phyloP scores from a whole-genome alignment of 441 rosid genomes.

The Breynia disticha region DNA sequence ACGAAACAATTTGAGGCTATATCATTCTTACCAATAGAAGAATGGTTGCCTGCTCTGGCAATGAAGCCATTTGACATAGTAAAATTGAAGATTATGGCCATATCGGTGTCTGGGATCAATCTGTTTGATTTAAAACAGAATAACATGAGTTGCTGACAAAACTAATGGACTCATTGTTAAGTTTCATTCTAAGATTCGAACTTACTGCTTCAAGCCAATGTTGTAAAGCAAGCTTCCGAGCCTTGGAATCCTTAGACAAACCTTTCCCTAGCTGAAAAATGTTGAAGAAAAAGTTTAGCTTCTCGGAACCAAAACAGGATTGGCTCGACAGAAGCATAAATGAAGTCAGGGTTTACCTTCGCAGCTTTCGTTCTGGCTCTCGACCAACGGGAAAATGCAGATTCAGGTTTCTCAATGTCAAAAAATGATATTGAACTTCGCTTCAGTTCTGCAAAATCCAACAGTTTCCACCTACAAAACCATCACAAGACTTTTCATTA shows the following conservation, averaged over 20 bases:
- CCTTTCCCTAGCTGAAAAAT: conserved; percentile 62
- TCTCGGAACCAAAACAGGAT: not conserved
- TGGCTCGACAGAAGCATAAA: not conserved
- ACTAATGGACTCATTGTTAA: not conserved
- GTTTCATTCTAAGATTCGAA: not conserved
- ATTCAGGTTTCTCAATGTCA: conserved; percentile 78
- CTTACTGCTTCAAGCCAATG: conserved; percentile 99
- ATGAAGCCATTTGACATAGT: conserved; percentile 82
- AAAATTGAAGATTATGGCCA: conserved; percentile 89
- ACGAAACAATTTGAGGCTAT: not conserved
- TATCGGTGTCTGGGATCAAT: conserved; percentile 95
- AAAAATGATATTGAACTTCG: conserved; percentile 91
- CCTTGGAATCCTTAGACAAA: conserved; percentile 70
- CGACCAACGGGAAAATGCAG: conserved; percentile 87
- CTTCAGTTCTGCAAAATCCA: conserved; percentile 94
- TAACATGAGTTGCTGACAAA: conserved; percentile 8
- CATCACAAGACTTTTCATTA: not conserved
- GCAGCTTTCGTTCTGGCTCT: conserved; percentile 95
- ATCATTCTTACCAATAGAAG: conserved; percentile 67
- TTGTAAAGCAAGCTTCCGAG: conserved; percentile 86
- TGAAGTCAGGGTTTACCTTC: conserved; percentile 26
- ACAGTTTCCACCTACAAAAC: conserved; percentile 74
- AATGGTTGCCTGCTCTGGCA: conserved; percentile 82
- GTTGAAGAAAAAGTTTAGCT: not conserved
- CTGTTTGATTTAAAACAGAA: conserved; percentile 23